phyloP scores from a whole-genome alignment of 1,284 basidiomycete genomes.

The Microbotryum saponariae region DNA sequence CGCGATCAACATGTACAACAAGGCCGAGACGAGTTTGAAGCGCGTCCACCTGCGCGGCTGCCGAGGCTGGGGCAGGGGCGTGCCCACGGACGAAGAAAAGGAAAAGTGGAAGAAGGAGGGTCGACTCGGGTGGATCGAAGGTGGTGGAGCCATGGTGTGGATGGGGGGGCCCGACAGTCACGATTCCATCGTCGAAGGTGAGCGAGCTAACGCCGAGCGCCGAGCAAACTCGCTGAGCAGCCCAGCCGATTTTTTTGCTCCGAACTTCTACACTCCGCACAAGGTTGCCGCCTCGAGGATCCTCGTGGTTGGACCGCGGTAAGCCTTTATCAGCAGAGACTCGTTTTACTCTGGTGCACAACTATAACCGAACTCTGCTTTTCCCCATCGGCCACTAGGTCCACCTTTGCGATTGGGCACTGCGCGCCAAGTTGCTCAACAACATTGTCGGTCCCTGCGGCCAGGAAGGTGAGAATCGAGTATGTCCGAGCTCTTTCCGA shows the following conservation, averaged over 20 bases:
- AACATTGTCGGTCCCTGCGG: conserved; percentile 35
- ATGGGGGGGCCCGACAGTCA: conserved; percentile 31
- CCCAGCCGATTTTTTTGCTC: no score
- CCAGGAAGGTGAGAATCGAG: conserved; percentile 19
- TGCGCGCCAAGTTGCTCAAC: conserved; percentile 17
- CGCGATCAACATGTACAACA: conserved; percentile 31
- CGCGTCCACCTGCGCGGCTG: conserved; percentile 30
- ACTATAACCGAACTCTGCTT: neutral
- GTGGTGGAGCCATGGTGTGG: conserved; percentile 28
- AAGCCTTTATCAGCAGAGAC: conserved; percentile 2
- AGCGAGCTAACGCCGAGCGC: no score
- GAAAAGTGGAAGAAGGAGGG: conserved; percentile 19
- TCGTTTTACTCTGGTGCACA: neutral
- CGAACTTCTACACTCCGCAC: no score
- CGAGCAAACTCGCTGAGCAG: no score
- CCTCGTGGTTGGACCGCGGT: conserved; percentile 35
- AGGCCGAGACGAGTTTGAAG: conserved; percentile 18
- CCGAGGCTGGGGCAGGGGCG: conserved; percentile 26
- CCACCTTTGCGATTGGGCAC: conserved; percentile 26
- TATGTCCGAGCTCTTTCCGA: neutral
- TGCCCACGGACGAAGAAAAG: conserved; percentile 17
- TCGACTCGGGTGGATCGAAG: conserved; percentile 32
- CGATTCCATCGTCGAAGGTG: conserved; percentile 25
- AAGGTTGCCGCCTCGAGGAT: conserved; percentile 33
- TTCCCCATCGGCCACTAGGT: conserved; percentile 5